Conservation (phyloP, 306 rosid species). For the Inga oerstediana region DNA sequence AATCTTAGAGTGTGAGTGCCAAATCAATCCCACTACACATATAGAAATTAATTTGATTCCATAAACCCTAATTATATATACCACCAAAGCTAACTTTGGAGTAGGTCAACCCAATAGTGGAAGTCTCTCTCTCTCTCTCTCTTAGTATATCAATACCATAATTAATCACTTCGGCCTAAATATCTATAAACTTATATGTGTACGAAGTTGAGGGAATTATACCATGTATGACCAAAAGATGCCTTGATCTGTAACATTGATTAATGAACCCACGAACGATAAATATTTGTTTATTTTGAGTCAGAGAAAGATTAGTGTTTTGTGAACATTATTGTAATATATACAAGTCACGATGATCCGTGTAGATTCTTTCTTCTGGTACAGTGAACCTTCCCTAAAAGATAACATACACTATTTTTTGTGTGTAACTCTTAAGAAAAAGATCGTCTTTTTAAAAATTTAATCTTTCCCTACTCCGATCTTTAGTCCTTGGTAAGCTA, state of each 20-base stretch:
- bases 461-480: neutral
- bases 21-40: neutral
- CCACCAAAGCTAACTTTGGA: constrained; percentile 23
- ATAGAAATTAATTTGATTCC: constrained; percentile 27
- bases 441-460: neutral
- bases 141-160: neutral
- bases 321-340: constrained; percentile 8
- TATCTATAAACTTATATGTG: neutral
- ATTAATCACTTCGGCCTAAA: neutral
- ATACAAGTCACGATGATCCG: constrained; percentile 32
- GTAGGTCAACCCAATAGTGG: constrained; percentile 33
- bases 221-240: constrained; percentile 26
- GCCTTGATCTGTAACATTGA: constrained; percentile 28
- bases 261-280: constrained; percentile 28
- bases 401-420: constrained; percentile 20
- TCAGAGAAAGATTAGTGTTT: constrained; percentile 7
- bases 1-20: constrained; percentile 16
- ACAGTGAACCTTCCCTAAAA: constrained; percentile 53
- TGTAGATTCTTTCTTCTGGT: constrained; percentile 49
- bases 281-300: constrained; percentile 24
- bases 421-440: constrained; percentile 34
- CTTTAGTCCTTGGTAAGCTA: constrained; percentile 31
- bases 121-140: neutral
- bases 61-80: neutral
- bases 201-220: neutral